Percentiles rank a stretch among this genome's conserved stretches.
phyloP scores from a whole-genome alignment of 1,284 basidiomycete genomes.

The Rhodotorula sp. region DNA sequence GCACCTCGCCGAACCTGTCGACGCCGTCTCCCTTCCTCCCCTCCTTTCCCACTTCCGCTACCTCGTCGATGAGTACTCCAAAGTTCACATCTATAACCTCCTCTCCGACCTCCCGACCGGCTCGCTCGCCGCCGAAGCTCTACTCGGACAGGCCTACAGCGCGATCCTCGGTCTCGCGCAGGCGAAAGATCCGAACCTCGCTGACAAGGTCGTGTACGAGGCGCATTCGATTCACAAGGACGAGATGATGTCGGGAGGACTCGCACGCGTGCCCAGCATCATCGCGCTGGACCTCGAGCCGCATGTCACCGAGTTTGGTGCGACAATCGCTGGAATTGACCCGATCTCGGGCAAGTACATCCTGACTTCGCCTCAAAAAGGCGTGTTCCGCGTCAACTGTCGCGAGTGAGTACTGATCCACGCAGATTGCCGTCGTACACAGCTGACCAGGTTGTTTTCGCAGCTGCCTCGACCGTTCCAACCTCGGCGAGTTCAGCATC shows the following conservation, averaged over 20 bases:
- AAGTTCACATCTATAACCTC: conserved; percentile 51
- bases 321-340: conserved; percentile 66
- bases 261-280: conserved; percentile 76
- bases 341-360: conserved; percentile 56
- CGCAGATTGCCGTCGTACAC: not conserved
- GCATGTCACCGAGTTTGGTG: conserved; percentile 77
- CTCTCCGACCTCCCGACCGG: conserved; percentile 71
- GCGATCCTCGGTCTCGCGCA: not conserved
- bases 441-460: not conserved
- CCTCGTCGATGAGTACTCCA: conserved; percentile 50
- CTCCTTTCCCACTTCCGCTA: conserved; percentile 90
- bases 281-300: conserved; percentile 63
- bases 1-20: conserved; percentile 77
- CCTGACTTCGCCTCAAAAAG: conserved; percentile 77
- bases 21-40: conserved; percentile 83
- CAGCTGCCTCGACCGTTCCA: conserved; percentile 83
- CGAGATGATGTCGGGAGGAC: conserved; percentile 65
- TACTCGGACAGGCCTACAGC: conserved; percentile 54
- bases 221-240: conserved; percentile 78
- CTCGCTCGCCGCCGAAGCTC: conserved; percentile 73
- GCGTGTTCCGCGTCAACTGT: conserved; percentile 91
- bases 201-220: conserved; percentile 63
- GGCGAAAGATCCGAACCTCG: conserved; percentile 51
- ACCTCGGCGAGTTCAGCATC: conserved; percentile 87
- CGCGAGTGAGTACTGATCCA: conserved; percentile 49